These are phyloP conservation scores for Tranzscheliella williamsii DNA, from an alignment of 1,284 basidiomycete genomes.

Conservation along the genomic window DNA sequence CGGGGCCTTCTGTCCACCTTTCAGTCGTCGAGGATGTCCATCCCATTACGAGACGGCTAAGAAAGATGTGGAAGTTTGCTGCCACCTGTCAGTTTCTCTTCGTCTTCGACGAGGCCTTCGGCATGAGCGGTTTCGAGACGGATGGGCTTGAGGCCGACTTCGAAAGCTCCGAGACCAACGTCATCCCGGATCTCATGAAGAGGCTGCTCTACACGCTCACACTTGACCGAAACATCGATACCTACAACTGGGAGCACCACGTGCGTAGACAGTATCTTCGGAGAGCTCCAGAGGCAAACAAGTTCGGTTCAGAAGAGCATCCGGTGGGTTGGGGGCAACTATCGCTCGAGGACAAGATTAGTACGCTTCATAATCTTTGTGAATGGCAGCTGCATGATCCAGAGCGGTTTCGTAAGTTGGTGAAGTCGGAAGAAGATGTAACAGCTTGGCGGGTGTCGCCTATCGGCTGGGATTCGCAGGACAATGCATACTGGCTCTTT, in stretches of 20 bases:
- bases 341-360: conserved; percentile 63
- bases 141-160: conserved; percentile 64
- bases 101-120: conserved; percentile 59
- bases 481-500: conserved; percentile 85
- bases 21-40: conserved; percentile 21
- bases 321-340: conserved; percentile 63
- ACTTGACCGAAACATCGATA: conserved; percentile 63
- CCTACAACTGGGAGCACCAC: conserved; percentile 45
- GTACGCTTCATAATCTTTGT: conserved; percentile 57
- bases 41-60: conserved; percentile 42
- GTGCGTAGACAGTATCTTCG: conserved; percentile 35
- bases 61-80: conserved; percentile 57
- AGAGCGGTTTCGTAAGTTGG: conserved; percentile 64
- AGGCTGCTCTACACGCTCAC: conserved; percentile 65
- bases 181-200: conserved; percentile 63
- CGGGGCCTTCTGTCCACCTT: conserved; percentile 18
- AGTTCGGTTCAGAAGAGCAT: conserved; percentile 45
- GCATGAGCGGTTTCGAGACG: conserved; percentile 54
- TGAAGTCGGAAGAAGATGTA: conserved; percentile 64
- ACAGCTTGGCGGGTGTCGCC: conserved; percentile 71
- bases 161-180: conserved; percentile 62
- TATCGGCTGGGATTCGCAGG: conserved; percentile 78
- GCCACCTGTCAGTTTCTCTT: conserved; percentile 59
- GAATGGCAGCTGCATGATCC: conserved; percentile 67
- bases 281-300: conserved; percentile 24